Evolutionary conservation across 2,329 filamentous ascomycete species (phyloP).

Genomic region (Calonectria pteridis): DNA sequence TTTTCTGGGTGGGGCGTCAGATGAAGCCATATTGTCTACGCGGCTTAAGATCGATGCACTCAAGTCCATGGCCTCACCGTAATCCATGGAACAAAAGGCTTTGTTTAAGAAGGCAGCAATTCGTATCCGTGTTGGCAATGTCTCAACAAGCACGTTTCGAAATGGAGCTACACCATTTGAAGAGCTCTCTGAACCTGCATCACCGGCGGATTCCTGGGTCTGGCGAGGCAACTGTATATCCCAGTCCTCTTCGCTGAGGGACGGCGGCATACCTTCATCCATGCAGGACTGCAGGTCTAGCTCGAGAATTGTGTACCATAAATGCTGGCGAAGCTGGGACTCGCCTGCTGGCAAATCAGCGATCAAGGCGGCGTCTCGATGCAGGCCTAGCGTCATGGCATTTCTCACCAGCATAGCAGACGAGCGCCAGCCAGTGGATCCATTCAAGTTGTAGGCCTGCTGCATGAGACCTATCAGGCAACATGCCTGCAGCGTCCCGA

Average conservation of each 20-base stretch:
- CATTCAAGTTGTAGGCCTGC: background rate
- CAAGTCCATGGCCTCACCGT: background rate
- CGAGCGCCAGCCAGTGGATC: background rate
- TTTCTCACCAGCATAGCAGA: background rate
- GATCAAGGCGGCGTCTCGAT: background rate
- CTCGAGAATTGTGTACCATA: background rate
- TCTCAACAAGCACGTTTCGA: background rate
- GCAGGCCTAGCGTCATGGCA: background rate
- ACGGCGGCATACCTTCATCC: background rate
- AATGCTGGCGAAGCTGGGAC: background rate
- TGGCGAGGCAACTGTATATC: background rate
- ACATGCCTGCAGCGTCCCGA: background rate
- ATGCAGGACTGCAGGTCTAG: background rate
- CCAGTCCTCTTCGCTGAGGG: background rate
- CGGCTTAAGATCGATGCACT: background rate
- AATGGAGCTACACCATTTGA: background rate
- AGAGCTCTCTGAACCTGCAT: too few species aligned
- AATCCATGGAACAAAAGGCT: background rate
- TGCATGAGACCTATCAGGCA: background rate
- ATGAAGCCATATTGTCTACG: background rate
- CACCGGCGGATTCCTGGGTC: background rate
- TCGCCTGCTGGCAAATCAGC: background rate
- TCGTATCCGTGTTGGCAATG: background rate
- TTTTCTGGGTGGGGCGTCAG: background rate
- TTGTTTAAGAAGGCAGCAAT: background rate